phyloP scores from a whole-genome alignment of 495 filamentous ascomycete genomes.

The Ramalina peruviana region DNA sequence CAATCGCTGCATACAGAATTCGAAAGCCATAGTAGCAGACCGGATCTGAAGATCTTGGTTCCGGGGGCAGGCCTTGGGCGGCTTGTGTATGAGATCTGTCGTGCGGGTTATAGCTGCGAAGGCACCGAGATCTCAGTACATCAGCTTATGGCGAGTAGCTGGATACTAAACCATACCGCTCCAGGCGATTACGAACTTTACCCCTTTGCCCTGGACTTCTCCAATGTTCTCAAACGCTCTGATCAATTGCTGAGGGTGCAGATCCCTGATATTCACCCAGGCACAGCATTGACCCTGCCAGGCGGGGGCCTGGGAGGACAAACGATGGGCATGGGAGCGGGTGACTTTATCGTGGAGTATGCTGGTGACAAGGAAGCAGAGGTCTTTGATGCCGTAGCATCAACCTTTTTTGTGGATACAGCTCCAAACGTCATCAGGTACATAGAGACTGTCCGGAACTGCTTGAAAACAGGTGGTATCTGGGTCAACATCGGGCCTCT shows the following conservation, averaged over 20 bases:
- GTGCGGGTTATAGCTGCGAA: constrained; percentile 59
- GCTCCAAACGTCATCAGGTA: constrained; percentile 86
- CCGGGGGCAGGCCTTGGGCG: constrained; percentile 84
- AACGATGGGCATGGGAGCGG: constrained; percentile 69
- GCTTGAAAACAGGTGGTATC: constrained; percentile 62
- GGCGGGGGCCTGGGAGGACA: constrained; percentile 25
- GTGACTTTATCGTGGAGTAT: constrained; percentile 74
- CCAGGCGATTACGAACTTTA: constrained; percentile 41
- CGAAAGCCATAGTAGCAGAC: constrained; percentile 12
- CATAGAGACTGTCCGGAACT: constrained; percentile 65
- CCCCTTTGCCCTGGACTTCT: constrained; percentile 70
- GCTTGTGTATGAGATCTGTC: constrained; percentile 71
- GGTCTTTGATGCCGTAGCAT: constrained; percentile 67
- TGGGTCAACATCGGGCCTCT: constrained; percentile 87
- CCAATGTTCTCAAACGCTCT: constrained; percentile 54
- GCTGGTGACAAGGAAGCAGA: constrained; percentile 39
- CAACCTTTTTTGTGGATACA: constrained; percentile 94
- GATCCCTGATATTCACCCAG: constrained; percentile 69
- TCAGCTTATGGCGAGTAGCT: constrained; percentile 73
- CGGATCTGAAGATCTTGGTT: constrained; percentile 55
- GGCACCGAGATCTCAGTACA: constrained; percentile 97
- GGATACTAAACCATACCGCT: constrained; percentile 65
- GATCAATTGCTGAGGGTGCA: constrained; percentile 57
- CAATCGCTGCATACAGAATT: constrained; percentile 44
- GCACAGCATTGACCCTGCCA: constrained; percentile 29